Base-by-base conservation (phyloP, 306 rosid species). In the Styphnolobium japonicum region DNA sequence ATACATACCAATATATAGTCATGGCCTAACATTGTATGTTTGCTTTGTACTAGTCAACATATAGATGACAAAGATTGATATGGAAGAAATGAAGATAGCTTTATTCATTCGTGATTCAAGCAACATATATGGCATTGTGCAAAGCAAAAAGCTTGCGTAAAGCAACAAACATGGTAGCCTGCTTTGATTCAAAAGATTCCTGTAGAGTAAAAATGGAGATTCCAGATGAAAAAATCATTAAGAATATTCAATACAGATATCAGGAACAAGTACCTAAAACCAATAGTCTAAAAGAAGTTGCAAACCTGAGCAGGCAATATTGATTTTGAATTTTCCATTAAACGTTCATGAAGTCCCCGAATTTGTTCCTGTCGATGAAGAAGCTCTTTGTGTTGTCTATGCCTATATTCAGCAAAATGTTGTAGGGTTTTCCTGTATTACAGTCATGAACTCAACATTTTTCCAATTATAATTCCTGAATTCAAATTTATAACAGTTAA, bases 11-110 rank as follows among this genome's bases (percentile, higher is more conserved):
- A 92, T 80, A 65, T 94, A 90, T 45, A 94, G 85, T 87, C 83
- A 83, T 0, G 97, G 97, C 23, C 98, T 85, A 5, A 81, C 90
- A 22, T 84, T 87, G 86, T 89, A 89, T 8, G 98, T 94, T 81
- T 88, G 94, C 81, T 89, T 89, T 21, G 97, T 92, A 77, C 98
- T 89, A 15, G 97, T 94, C 83, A 94, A 75, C 94, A 94, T 90
- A 80, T 88, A 94, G 83, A 92, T 88, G 46, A 88, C 79, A 58
- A 90, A 80, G 58, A 88, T 89, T 65, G 82, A 76, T 51, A 85
- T 45, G 23, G 77, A 88, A 82, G 89, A 92, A 46, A 90, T 33
- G 76, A 90, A 80, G 83, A 94, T 87, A 36, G 92, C 86, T 88
- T 94, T 92, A 70, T 92, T 82, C 22, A 88, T 37, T 57, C 94